Evolutionary conservation across 257 asterid genomes (phyloP).

Genomic region (Buddleja alternifolia): DNA sequence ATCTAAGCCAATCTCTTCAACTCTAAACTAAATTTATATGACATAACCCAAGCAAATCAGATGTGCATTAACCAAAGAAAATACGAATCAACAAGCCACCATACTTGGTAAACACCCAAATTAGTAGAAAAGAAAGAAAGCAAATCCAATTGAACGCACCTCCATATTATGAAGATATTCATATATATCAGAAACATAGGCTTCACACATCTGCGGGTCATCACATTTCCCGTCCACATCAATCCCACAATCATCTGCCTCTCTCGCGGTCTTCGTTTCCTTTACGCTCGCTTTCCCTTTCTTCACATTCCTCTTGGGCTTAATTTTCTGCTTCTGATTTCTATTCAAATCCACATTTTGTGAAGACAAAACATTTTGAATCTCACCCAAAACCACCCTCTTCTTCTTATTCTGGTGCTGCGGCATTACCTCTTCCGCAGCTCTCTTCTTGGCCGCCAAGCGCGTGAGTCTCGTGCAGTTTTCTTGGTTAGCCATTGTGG

Average conservation of each 20-base stretch:
- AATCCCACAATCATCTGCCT: conserved; percentile 15
- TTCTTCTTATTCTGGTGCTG: conserved; percentile 36
- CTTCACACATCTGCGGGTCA: conserved; percentile 59
- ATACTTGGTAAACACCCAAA: neutral
- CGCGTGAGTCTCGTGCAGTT: conserved; percentile 52
- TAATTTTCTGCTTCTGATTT: neutral
- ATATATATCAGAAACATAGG: conserved; percentile 59
- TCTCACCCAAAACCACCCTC: conserved; percentile 60
- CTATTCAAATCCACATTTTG: neutral
- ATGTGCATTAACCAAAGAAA: neutral
- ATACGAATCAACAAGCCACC: too few species aligned
- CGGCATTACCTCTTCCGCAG: conserved; percentile 15
- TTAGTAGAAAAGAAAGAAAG: neutral
- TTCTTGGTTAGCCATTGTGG: conserved; percentile 54
- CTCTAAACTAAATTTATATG: too few species aligned
- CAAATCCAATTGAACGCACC: conserved; percentile 32
- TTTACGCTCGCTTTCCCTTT: conserved; percentile 17
- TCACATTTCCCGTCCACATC: conserved; percentile 30
- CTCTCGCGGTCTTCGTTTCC: conserved; percentile 13
- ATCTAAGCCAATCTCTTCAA: neutral
- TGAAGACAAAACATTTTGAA: conserved; percentile 45
- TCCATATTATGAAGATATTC: conserved; percentile 57
- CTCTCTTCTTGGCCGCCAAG: conserved; percentile 59
- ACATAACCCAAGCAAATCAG: conserved; percentile 5
- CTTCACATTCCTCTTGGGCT: conserved; percentile 27